Percentiles rank a stretch among this genome's conserved stretches.
Conservation (phyloP, 2,329 filamentous ascomycete species). For the Colletotrichum simmondsii region DNA sequence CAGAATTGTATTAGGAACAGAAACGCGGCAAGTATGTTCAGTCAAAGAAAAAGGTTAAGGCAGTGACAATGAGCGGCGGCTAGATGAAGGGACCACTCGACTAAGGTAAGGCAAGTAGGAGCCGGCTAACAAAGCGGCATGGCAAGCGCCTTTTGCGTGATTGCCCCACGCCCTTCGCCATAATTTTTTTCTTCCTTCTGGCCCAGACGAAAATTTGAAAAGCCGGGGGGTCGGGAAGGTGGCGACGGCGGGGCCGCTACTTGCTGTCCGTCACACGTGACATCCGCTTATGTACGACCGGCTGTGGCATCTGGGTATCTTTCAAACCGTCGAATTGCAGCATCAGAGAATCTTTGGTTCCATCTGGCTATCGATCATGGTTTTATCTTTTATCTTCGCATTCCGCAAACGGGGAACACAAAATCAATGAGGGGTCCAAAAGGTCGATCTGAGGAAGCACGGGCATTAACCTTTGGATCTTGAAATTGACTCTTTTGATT, state of each 20-base stretch:
- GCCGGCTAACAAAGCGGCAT: neutral
- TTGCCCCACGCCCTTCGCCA: slow-evolving; percentile 24
- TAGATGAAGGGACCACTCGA: neutral
- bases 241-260: slow-evolving; percentile 17
- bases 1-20: neutral
- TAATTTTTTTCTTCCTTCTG: neutral
- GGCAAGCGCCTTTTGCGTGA: slow-evolving; percentile 19
- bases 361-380: neutral
- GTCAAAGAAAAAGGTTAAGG: neutral
- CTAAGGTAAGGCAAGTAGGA: neutral
- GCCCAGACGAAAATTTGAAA: neutral
- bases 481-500: neutral
- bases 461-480: neutral
- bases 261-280: slow-evolving; percentile 2
- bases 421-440: neutral
- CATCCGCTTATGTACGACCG: neutral
- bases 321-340: neutral
- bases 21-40: neutral
- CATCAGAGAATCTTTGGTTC: neutral
- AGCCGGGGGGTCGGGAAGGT: slow-evolving; percentile 8
- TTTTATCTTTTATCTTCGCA: too few species aligned
- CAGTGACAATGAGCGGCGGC: neutral
- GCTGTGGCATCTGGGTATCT: neutral
- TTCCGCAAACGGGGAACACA: neutral
- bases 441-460: neutral